phyloP scores from a whole-genome alignment of 306 rosid genomes.

The Lathyrus aphaca region DNA sequence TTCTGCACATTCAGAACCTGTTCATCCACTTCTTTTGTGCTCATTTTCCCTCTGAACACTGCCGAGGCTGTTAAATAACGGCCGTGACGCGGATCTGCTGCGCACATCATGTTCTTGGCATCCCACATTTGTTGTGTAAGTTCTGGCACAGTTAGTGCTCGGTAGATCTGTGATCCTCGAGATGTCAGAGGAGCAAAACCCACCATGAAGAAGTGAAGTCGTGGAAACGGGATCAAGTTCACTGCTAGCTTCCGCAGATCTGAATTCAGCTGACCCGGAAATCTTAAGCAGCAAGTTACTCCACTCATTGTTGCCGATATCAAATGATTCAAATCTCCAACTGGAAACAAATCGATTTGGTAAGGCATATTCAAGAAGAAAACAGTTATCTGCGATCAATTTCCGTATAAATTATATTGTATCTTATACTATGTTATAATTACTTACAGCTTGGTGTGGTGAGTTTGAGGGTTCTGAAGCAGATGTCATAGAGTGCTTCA shows the following conservation, averaged over 20 bases:
- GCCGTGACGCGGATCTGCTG: constrained; percentile 71
- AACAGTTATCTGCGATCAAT: neutral
- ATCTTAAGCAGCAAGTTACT: constrained; percentile 79
- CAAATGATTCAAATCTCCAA: constrained; percentile 83
- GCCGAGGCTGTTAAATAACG: constrained; percentile 83
- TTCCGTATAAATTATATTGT: too few relatives aligned
- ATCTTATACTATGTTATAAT: neutral
- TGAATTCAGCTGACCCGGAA: constrained; percentile 82
- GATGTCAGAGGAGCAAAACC: constrained; percentile 80
- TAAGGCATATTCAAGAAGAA: neutral
- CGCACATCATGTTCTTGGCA: constrained; percentile 80
- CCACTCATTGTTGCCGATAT: constrained; percentile 89
- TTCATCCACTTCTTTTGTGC: constrained; percentile 70
- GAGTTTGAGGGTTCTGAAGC: constrained; percentile 16
- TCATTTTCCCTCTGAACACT: constrained; percentile 73
- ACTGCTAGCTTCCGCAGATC: constrained; percentile 78
- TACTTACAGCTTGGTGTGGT: constrained; percentile 59
- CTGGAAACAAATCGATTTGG: constrained; percentile 38
- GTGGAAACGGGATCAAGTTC: constrained; percentile 78
- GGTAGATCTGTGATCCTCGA: constrained; percentile 65
- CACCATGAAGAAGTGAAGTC: constrained; percentile 83
- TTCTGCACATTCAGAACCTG: constrained; percentile 72
- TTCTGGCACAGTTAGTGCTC: constrained; percentile 64
- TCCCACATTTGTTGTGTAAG: constrained; percentile 86
- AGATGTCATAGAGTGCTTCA: constrained; percentile 24